Conservation (phyloP, 345 rosid species). For the Gossypium anomalum region DNA sequence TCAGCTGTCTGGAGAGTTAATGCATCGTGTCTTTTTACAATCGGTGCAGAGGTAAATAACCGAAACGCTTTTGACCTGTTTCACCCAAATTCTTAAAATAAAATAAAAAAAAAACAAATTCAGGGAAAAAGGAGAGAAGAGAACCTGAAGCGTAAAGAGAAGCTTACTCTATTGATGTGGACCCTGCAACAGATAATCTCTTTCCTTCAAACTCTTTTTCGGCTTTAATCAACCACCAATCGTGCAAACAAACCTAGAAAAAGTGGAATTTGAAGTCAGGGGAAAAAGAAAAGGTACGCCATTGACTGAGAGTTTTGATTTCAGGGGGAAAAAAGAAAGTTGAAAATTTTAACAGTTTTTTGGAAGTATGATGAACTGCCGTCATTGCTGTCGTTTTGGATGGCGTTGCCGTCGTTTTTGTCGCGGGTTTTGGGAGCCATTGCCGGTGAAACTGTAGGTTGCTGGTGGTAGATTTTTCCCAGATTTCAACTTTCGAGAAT, state of each 20-base stretch:
- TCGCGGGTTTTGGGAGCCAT: neutral
- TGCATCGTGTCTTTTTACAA: slow-evolving; percentile 46
- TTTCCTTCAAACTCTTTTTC: slow-evolving; percentile 43
- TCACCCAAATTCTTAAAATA: neutral
- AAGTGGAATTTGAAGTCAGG: neutral
- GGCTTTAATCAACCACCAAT: slow-evolving; percentile 76
- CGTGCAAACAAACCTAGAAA: slow-evolving; percentile 49
- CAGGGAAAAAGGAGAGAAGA: neutral
- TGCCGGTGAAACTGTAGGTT: neutral
- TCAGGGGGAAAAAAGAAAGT: neutral
- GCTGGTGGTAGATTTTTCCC: neutral
- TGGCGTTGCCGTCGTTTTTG: neutral
- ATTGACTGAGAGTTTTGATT: neutral
- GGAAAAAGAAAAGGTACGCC: neutral
- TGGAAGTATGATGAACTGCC: slow-evolving; percentile 19
- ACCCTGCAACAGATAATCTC: slow-evolving; percentile 71
- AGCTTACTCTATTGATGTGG: slow-evolving; percentile 40
- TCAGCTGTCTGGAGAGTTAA: slow-evolving; percentile 71
- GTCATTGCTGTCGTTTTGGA: neutral
- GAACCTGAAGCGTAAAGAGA: neutral
- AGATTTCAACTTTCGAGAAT: neutral
- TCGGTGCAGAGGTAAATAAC: slow-evolving; percentile 69
- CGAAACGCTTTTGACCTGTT: slow-evolving; percentile 46
- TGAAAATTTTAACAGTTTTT: slow-evolving; percentile 17
- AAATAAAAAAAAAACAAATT: neutral